A percentile compares a stretch with the other conserved stretches of the same genome.
Evolutionary conservation across 257 asterid species (phyloP).

Genomic region (Echium plantagineum): DNA sequence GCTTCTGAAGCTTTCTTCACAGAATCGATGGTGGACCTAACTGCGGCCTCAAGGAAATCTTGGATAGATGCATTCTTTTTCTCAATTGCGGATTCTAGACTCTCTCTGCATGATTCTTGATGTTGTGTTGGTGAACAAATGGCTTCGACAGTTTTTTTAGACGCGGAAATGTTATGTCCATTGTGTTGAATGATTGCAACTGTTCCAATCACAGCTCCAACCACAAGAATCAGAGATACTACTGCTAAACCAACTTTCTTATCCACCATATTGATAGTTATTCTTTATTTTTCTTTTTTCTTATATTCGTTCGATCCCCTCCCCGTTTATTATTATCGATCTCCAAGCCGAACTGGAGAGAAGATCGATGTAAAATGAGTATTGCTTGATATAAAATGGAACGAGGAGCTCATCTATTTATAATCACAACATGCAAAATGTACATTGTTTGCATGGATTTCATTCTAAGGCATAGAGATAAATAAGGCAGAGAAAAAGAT

Average conservation of each 20-base stretch:
- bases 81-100: slow-evolving; percentile 19
- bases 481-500: background rate
- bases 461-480: background rate
- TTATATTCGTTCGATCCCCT: background rate
- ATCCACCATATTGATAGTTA: too few relatives aligned
- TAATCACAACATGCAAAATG: background rate
- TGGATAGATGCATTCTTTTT: slow-evolving; percentile 19
- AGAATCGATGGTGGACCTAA: slow-evolving; percentile 18
- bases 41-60: slow-evolving; percentile 26
- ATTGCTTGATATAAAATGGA: too few relatives aligned
- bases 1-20: slow-evolving; percentile 15
- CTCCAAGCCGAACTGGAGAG: background rate
- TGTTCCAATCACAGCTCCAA: background rate
- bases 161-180: slow-evolving; percentile 1
- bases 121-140: slow-evolving; percentile 27
- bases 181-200: background rate
- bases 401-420: background rate
- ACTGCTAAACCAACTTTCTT: background rate
- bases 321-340: background rate
- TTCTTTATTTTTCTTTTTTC: too few relatives aligned
- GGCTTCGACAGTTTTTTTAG: slow-evolving; percentile 20
- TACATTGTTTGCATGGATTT: background rate
- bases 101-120: slow-evolving; percentile 19
- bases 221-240: background rate
- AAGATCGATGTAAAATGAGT: background rate